phyloP scores from a whole-genome alignment of 768 basidiomycete genomes.

The Podaxis sp. region DNA sequence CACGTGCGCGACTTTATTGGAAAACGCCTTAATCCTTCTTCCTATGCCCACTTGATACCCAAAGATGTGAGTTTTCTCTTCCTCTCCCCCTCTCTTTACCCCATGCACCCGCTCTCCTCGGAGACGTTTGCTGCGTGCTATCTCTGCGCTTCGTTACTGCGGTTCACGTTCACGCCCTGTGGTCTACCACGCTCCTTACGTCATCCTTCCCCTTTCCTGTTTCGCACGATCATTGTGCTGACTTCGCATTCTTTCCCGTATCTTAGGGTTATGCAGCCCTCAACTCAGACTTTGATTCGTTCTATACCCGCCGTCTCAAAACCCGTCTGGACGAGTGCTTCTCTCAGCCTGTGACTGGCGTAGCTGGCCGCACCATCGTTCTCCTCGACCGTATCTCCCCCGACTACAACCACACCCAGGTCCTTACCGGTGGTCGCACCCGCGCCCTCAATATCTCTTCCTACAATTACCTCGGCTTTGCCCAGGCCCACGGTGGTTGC shows the following conservation, averaged over 20 bases:
- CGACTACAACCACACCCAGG: slow-evolving; percentile 78
- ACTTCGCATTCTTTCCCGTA: slow-evolving; percentile 8
- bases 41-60: slow-evolving; percentile 82
- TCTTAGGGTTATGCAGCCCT: slow-evolving; percentile 91
- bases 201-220: slow-evolving; percentile 3
- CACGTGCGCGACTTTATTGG: slow-evolving; percentile 96
- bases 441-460: slow-evolving; percentile 96
- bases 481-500: slow-evolving; percentile 88
- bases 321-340: slow-evolving; percentile 95
- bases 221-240: slow-evolving; percentile 11
- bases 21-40: slow-evolving; percentile 67
- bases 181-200: neutral
- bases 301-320: slow-evolving; percentile 96
- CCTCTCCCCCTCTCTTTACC: slow-evolving; percentile 10
- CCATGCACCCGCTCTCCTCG: neutral
- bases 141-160: neutral
- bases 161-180: neutral
- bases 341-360: slow-evolving; percentile 87
- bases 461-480: slow-evolving; percentile 99
- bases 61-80: slow-evolving; percentile 61
- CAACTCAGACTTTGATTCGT: slow-evolving; percentile 98
- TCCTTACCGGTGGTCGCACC: slow-evolving; percentile 74
- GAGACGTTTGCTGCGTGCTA: slow-evolving; percentile 1
- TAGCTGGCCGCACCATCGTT: slow-evolving; percentile 90
- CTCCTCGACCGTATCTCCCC: slow-evolving; percentile 80